Percentiles rank a stretch among this genome's conserved stretches.
phyloP scores from a whole-genome alignment of 1,284 basidiomycete species.

The Pterula multifida region DNA sequence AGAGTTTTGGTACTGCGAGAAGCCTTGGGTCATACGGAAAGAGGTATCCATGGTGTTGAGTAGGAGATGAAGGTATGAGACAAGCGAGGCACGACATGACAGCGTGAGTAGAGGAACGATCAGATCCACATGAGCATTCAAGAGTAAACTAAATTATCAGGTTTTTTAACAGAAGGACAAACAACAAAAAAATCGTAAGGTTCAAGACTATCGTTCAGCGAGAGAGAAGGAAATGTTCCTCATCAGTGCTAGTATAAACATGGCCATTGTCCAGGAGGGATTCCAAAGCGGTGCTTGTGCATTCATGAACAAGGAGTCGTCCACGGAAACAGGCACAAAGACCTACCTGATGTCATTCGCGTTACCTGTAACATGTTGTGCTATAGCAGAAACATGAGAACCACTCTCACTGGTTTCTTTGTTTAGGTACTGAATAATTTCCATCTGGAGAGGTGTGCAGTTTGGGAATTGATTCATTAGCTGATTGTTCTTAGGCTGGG shows the following conservation, averaged over 20 bases:
- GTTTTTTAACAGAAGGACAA: no score
- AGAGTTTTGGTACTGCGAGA: neutral
- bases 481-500: constrained; percentile 12
- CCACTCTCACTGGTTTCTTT: constrained; percentile 36
- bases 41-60: neutral
- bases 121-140: no score
- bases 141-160: no score
- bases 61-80: neutral
- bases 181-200: no score
- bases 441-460: constrained; percentile 49
- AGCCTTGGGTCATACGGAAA: neutral
- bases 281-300: constrained; percentile 19
- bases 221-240: constrained; percentile 11
- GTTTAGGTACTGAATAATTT: constrained; percentile 52
- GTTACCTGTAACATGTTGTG: constrained; percentile 31
- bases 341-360: constrained; percentile 37
- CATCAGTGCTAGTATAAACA: constrained; percentile 30
- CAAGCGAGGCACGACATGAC: neutral
- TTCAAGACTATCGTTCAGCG: neutral
- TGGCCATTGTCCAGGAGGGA: constrained; percentile 28
- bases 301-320: neutral
- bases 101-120: no score
- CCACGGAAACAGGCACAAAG: neutral
- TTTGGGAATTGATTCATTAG: constrained; percentile 37
- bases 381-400: constrained; percentile 51